These are phyloP conservation scores for Dryadomyces sulphureus DNA, from an alignment of 2,329 filamentous ascomycete genomes.

Conservation along the genomic window DNA sequence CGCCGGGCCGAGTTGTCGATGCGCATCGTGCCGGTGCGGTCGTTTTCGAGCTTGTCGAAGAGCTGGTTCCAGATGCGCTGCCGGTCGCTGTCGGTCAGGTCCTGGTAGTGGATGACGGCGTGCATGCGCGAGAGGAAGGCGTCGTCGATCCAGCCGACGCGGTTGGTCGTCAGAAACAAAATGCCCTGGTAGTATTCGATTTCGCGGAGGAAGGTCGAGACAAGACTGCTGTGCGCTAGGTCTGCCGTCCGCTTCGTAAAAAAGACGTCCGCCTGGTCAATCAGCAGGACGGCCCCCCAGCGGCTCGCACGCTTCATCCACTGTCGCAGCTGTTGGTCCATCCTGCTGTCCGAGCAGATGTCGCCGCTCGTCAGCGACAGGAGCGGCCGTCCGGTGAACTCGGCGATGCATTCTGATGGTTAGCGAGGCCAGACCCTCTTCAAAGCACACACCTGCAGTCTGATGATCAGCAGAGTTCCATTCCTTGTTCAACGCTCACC, in stretches of 20 bases:
- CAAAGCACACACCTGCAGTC: neutral
- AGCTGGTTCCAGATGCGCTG: slow-evolving; percentile 29
- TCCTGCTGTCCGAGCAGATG: slow-evolving; percentile 24
- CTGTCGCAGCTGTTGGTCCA: slow-evolving; percentile 30
- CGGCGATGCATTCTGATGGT: slow-evolving; percentile 36
- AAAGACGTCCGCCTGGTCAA: slow-evolving; percentile 48
- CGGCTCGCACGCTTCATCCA: slow-evolving; percentile 33
- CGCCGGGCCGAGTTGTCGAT: slow-evolving; percentile 18
- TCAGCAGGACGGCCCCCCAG: slow-evolving; percentile 35
- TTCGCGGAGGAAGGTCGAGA: slow-evolving; percentile 33
- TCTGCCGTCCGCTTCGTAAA: slow-evolving; percentile 34
- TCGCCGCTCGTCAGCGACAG: slow-evolving; percentile 36
- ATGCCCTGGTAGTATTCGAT: slow-evolving; percentile 36
- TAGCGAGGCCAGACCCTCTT: slow-evolving; percentile 8
- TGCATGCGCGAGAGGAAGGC: slow-evolving; percentile 36
- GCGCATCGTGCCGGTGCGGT: slow-evolving; percentile 22
- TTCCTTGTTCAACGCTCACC: neutral
- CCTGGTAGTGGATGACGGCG: slow-evolving; percentile 30
- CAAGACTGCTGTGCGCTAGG: slow-evolving; percentile 30
- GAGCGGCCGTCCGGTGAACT: slow-evolving; percentile 33
- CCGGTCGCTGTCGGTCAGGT: slow-evolving; percentile 25
- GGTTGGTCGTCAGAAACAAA: slow-evolving; percentile 35
- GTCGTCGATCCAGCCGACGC: slow-evolving; percentile 29
- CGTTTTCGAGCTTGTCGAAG: slow-evolving; percentile 29
- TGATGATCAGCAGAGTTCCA: neutral